A percentile compares a stretch with the other conserved stretches of the same genome.
Evolutionary conservation across 2,329 filamentous ascomycete species (phyloP).

Genomic region (Xylariaceae sp.): DNA sequence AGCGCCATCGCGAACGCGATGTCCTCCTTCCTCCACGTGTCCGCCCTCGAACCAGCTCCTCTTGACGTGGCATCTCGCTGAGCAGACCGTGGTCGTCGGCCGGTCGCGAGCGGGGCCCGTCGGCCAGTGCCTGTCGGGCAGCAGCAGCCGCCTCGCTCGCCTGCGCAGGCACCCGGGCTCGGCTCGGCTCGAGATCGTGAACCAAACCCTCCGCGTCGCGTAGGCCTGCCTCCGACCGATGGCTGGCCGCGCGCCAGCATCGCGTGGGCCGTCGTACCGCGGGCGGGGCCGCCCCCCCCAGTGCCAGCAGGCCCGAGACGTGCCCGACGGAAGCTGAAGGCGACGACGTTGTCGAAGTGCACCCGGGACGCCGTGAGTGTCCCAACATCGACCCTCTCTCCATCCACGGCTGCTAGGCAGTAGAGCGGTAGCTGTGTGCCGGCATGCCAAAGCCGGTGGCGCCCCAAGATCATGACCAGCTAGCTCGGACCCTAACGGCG

Average conservation of each 20-base stretch:
- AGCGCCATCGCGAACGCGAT: slow-evolving; percentile 36
- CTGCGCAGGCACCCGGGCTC: slow-evolving; percentile 1
- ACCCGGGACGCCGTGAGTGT: too few relatives aligned
- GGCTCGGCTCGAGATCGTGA: slow-evolving; percentile 34
- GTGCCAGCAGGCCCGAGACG: slow-evolving; percentile 38
- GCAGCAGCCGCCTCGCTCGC: neutral
- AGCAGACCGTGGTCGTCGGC: slow-evolving; percentile 40
- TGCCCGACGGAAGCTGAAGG: slow-evolving; percentile 46
- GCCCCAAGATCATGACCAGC: slow-evolving; percentile 40
- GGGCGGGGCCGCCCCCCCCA: slow-evolving; percentile 38
- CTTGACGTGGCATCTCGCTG: slow-evolving; percentile 35
- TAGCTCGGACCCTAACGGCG: slow-evolving; percentile 38
- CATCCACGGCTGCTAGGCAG: slow-evolving; percentile 38
- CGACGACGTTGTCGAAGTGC: slow-evolving; percentile 41
- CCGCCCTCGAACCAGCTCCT: slow-evolving; percentile 35
- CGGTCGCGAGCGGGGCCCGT: slow-evolving; percentile 18
- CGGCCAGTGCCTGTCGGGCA: slow-evolving; percentile 19
- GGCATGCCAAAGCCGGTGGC: slow-evolving; percentile 31
- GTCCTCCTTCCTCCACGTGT: slow-evolving; percentile 38
- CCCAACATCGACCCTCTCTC: slow-evolving; percentile 31
- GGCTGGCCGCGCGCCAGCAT: slow-evolving; percentile 24
- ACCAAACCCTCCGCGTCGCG: slow-evolving; percentile 38
- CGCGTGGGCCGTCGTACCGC: slow-evolving; percentile 29
- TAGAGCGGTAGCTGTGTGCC: slow-evolving; percentile 43
- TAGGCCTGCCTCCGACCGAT: slow-evolving; percentile 37